Percentiles rank a stretch among this genome's conserved stretches.
Conservation (phyloP, 805 yeast genomes). For the Candida takata region DNA sequence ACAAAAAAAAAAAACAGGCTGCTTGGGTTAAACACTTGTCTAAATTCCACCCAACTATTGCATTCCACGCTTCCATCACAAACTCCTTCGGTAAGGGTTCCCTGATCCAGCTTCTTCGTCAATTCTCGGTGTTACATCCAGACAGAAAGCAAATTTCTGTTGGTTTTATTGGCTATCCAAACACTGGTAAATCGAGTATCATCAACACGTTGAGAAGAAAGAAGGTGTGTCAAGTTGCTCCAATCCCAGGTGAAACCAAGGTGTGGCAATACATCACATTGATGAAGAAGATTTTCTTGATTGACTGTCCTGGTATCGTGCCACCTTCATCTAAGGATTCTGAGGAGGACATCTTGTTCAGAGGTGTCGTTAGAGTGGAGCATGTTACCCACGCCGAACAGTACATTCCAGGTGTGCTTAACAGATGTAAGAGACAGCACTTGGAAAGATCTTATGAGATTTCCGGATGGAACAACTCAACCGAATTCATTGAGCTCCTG, state of each 20-base stretch:
- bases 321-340: constrained; percentile 90
- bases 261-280: constrained; percentile 98
- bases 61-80: constrained; percentile 96
- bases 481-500: constrained; percentile 81
- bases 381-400: constrained; percentile 95
- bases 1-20: constrained; percentile 52
- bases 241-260: constrained; percentile 98
- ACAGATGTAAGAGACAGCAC: constrained; percentile 82
- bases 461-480: constrained; percentile 75
- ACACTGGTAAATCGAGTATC: constrained; percentile 95
- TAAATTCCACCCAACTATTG: constrained; percentile 87
- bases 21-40: constrained; percentile 98
- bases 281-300: constrained; percentile 91
- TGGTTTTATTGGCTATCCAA: constrained; percentile 96
- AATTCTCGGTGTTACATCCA: constrained; percentile 81
- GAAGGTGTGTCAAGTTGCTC: constrained; percentile 96
- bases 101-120: constrained; percentile 85
- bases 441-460: constrained; percentile 93
- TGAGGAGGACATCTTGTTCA: constrained; percentile 84
- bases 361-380: constrained; percentile 99
- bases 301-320: constrained; percentile 98
- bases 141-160: constrained; percentile 96
- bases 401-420: constrained; percentile 80
- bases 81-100: constrained; percentile 98
- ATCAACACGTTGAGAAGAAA: constrained; percentile 89